Percentiles rank a stretch among this genome's conserved stretches.
Evolutionary conservation across 2,329 filamentous ascomycete genomes (phyloP).

Genomic region (Penicillium sp.): DNA sequence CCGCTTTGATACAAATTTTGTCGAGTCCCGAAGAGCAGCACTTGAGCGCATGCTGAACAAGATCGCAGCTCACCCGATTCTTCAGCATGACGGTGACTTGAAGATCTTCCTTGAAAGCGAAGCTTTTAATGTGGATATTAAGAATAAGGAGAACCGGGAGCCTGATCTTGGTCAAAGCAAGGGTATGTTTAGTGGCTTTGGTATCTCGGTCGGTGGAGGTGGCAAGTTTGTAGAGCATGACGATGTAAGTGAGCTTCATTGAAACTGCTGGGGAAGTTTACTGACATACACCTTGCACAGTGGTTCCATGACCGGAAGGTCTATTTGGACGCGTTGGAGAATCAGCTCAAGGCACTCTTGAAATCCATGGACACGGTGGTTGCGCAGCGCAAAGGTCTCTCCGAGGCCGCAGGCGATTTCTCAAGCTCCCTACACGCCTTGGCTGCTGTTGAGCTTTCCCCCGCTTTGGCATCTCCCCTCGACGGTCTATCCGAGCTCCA

Average conservation of each 20-base stretch:
- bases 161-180: conserved; percentile 87
- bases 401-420: conserved; percentile 92
- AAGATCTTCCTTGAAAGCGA: conserved; percentile 98
- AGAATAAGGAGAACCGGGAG: conserved; percentile 94
- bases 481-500: conserved; percentile 93
- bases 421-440: conserved; percentile 90
- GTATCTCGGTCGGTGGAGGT: conserved; percentile 75
- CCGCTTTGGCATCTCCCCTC: conserved; percentile 83
- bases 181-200: conserved; percentile 85
- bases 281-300: conserved; percentile 49
- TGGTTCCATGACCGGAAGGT: conserved; percentile 98
- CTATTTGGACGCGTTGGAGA: conserved; percentile 92
- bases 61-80: conserved; percentile 82
- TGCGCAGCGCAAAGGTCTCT: conserved; percentile 86
- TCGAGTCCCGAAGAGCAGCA: conserved; percentile 87
- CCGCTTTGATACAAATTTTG: conserved; percentile 94
- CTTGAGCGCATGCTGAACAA: conserved; percentile 99
- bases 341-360: conserved; percentile 84
- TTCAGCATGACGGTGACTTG: conserved; percentile 91
- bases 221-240: conserved; percentile 97
- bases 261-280: conserved; percentile 27
- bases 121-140: conserved; percentile 92
- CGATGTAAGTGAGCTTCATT: conserved; percentile 66
- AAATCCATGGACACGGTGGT: conserved; percentile 96
- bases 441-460: conserved; percentile 89